Evolutionary conservation across 495 filamentous ascomycete genomes (phyloP).

Genomic region (Penicillium flavigenum): DNA sequence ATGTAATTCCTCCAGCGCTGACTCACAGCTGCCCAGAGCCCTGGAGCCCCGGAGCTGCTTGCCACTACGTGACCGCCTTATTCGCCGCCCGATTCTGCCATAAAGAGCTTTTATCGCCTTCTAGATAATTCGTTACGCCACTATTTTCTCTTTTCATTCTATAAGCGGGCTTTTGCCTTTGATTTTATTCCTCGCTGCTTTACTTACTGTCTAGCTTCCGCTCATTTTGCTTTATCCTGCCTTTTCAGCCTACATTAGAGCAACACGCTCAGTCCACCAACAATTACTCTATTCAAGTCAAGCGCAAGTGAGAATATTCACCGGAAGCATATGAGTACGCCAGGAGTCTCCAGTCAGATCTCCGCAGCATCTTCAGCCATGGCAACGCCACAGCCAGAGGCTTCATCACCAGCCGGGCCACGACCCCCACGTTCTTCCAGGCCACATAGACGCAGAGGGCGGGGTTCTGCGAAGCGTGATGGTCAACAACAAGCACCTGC

Average conservation of each 20-base stretch:
- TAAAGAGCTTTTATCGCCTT: slow-evolving; percentile 23
- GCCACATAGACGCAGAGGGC: slow-evolving; percentile 35
- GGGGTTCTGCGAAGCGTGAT: slow-evolving; percentile 33
- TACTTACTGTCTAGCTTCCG: background rate
- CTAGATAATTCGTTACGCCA: slow-evolving; percentile 16
- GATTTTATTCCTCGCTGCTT: slow-evolving; percentile 8
- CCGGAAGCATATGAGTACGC: slow-evolving; percentile 4
- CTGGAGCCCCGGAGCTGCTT: background rate
- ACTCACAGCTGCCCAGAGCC: slow-evolving; percentile 12
- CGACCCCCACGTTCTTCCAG: slow-evolving; percentile 29
- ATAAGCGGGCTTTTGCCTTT: slow-evolving; percentile 8
- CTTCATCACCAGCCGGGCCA: slow-evolving; percentile 14
- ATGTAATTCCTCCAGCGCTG: slow-evolving; percentile 1
- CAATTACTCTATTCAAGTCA: background rate
- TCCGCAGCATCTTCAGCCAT: slow-evolving; percentile 15
- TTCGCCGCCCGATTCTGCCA: slow-evolving; percentile 26
- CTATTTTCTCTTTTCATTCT: slow-evolving; percentile 8
- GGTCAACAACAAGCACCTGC: slow-evolving; percentile 17
- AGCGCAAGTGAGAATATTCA: slow-evolving; percentile 1
- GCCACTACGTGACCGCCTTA: slow-evolving; percentile 20
- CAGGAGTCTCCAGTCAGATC: slow-evolving; percentile 1
- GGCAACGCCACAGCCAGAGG: slow-evolving; percentile 17
- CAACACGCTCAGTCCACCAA: background rate
- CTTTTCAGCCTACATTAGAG: background rate
- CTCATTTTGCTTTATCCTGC: background rate